Evolutionary conservation across 768 basidiomycete species (phyloP).

Genomic region (Pleurotus platypus): DNA sequence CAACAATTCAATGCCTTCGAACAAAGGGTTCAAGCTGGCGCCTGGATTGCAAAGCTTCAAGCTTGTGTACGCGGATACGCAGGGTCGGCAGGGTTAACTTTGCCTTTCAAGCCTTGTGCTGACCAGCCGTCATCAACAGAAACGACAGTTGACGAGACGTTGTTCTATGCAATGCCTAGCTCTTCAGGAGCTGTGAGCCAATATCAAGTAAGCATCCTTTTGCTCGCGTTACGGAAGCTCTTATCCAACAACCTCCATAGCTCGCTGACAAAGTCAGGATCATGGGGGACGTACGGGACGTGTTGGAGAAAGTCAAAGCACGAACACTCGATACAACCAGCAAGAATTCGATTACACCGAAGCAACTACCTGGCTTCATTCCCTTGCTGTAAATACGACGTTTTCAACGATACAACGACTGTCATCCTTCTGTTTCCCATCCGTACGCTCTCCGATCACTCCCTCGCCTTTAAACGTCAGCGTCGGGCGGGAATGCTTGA

Average conservation of each 20-base stretch:
- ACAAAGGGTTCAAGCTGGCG: neutral
- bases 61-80: constrained; percentile 31
- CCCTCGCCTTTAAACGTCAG: neutral
- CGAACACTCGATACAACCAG: constrained; percentile 13
- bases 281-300: constrained; percentile 29
- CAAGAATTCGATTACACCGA: constrained; percentile 6
- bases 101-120: neutral
- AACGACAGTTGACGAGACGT: constrained; percentile 38
- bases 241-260: constrained; percentile 22
- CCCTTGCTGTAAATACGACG: too few relatives aligned
- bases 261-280: constrained; percentile 40
- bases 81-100: constrained; percentile 5
- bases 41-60: constrained; percentile 51
- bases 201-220: constrained; percentile 53
- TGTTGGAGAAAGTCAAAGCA: constrained; percentile 25
- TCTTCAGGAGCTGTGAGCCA: constrained; percentile 72
- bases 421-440: too few relatives aligned
- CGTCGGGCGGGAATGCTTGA: constrained; percentile 16
- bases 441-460: too few relatives aligned
- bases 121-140: neutral
- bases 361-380: neutral
- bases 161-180: constrained; percentile 75
- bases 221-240: neutral
- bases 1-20: neutral
- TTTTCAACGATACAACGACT: too few relatives aligned